Conservation (phyloP, 139 green algal species). For the Closterium sp. region DNA sequence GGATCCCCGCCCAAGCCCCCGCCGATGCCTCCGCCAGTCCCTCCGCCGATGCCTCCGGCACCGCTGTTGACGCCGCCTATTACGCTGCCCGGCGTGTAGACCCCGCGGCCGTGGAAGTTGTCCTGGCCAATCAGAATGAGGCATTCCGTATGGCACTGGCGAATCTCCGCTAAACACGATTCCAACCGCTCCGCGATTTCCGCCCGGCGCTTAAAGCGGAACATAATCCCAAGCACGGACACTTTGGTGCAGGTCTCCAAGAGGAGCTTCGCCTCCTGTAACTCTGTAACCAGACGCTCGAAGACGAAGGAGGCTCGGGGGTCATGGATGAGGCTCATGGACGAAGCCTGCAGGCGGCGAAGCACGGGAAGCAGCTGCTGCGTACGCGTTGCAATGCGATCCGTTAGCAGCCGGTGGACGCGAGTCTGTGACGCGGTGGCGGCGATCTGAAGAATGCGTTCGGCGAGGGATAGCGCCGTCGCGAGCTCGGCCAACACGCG, state of each 20-base stretch:
- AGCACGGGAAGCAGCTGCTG: constrained; percentile 11
- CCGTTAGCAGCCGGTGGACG: background rate
- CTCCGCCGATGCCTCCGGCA: background rate
- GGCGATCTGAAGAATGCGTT: background rate
- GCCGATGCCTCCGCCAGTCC: background rate
- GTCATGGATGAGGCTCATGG: background rate
- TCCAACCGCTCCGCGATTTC: background rate
- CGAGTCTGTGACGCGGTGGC: background rate
- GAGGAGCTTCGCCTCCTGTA: background rate
- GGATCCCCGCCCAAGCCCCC: background rate
- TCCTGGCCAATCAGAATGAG: background rate
- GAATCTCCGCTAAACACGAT: background rate
- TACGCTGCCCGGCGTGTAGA: background rate
- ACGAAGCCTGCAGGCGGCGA: background rate
- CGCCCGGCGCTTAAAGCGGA: background rate
- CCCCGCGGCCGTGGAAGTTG: background rate
- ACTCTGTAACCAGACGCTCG: background rate
- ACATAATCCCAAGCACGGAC: background rate
- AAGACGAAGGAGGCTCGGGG: background rate
- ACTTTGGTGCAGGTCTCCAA: background rate
- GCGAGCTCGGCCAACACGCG: background rate
- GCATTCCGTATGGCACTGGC: constrained; percentile 5
- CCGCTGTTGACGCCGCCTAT: background rate
- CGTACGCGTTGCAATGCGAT: background rate
- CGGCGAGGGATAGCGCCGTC: background rate